phyloP scores from a whole-genome alignment of 257 asterid species.

The Przewalskia tangutica region DNA sequence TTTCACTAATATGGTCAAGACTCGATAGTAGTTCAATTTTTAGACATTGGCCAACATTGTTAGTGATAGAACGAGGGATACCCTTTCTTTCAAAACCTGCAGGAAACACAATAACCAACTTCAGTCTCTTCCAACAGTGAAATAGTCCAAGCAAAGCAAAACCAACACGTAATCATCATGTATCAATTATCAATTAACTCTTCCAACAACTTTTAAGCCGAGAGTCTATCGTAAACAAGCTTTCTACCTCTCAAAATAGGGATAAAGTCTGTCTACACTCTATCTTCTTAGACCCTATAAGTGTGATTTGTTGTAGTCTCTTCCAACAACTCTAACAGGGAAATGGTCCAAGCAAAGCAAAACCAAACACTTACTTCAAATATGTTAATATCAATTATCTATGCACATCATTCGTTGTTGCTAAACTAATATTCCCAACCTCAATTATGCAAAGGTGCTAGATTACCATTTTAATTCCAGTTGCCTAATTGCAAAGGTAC shows the following conservation, averaged over 20 bases:
- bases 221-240: no score
- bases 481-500: neutral
- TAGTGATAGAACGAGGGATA: conserved; percentile 5
- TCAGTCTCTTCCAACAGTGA: neutral
- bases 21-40: neutral
- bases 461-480: neutral
- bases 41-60: neutral
- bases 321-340: no score
- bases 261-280: no score
- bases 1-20: no score
- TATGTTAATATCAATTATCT: neutral
- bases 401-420: neutral
- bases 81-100: conserved; percentile 51
- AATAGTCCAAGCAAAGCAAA: neutral
- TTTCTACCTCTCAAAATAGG: no score
- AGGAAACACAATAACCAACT: neutral
- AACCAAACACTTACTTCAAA: no score
- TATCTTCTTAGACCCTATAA: no score
- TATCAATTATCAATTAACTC: neutral
- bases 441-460: neutral
- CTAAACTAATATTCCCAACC: neutral
- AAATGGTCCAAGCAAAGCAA: no score
- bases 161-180: neutral
- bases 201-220: no score
- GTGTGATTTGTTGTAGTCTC: no score